Percentiles rank a stretch among this genome's conserved stretches.
phyloP scores from a whole-genome alignment of 805 yeast genomes.

The Spathaspora sp. region DNA sequence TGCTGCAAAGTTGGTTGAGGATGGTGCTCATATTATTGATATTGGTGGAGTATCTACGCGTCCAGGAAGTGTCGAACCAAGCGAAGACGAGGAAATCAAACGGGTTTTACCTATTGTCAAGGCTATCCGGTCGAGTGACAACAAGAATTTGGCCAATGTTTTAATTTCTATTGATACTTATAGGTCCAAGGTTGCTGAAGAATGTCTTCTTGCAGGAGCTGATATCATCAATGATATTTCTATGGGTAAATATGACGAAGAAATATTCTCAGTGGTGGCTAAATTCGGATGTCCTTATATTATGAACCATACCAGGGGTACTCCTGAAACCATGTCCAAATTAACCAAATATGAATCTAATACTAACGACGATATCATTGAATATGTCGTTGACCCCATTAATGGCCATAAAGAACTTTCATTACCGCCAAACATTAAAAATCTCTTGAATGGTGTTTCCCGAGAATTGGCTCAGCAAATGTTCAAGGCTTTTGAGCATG shows the following conservation, averaged over 20 bases:
- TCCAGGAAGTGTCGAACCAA: conserved; percentile 70
- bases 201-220: conserved; percentile 71
- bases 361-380: conserved; percentile 32
- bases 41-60: conserved; percentile 94
- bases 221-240: conserved; percentile 90
- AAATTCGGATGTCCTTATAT: conserved; percentile 71
- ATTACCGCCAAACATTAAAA: conserved; percentile 16
- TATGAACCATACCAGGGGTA: conserved; percentile 82
- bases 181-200: conserved; percentile 68
- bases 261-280: conserved; percentile 68
- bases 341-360: conserved; percentile 51
- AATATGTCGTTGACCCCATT: conserved; percentile 27
- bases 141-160: conserved; percentile 34
- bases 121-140: conserved; percentile 47
- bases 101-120: conserved; percentile 70
- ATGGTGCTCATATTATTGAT: conserved; percentile 78
- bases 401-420: conserved; percentile 18
- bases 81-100: conserved; percentile 60
- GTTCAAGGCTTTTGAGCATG: conserved; percentile 51
- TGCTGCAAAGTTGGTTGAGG: conserved; percentile 46
- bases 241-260: conserved; percentile 67
- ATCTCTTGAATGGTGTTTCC: conserved; percentile 54
- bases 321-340: conserved; percentile 65
- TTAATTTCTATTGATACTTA: conserved; percentile 87
- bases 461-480: conserved; percentile 62